Base-by-base conservation (phyloP, 2,329 filamentous ascomycete species). In the Trichoderma sp. region DNA sequence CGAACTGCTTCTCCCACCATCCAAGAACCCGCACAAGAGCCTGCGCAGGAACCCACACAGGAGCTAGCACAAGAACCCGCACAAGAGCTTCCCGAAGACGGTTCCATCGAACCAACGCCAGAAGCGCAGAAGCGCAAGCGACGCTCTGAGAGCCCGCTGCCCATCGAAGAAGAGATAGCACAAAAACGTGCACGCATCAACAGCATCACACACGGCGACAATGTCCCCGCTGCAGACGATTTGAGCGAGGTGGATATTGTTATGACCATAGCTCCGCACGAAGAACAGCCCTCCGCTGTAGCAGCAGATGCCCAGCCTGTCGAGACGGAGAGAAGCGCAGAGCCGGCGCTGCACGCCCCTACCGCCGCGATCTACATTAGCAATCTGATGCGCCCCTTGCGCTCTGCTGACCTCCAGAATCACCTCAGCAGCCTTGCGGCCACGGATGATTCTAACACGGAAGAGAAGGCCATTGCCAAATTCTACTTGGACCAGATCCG, bases 371-470 rank as follows among this genome's bases (percentile, higher is more conserved):
- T 98, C 56, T 98, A 97, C 80, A 95, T 98, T 73, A 90, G 90
- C 77, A 90, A 97, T 74, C 87, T 98, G 65, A 94, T 96, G 88
- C 90, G 94, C 56, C 94, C 95, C 10, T 83, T 98, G 25, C 90
- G 92, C 68, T 86, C 88, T 0, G 81, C 83, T 29, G 82, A 84
- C 19, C 85, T 98, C 1, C 87, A 87, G 73, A 83, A 86, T 1
- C 89, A 97, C 74, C 83, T 98, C 5, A 76, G 86, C 52, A 81
- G 85, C 7, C 85, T 97, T 48, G 92, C 92, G 2, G 84, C 88
- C 3, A 83, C 89, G 1, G 22, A 37, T 15, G 32, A 35, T 7
- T 29, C 32, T 22, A 78, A 83, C 1, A 82, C 89, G 59, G 77
- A 85, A 6, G 82, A 86, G 39, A 79, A 87, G 13, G 60, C 76